Percentiles rank a stretch among this genome's conserved stretches.
These are phyloP conservation scores for Lathyrus oleraceus DNA, from an alignment of 306 rosid genomes.

Conservation along the genomic window DNA sequence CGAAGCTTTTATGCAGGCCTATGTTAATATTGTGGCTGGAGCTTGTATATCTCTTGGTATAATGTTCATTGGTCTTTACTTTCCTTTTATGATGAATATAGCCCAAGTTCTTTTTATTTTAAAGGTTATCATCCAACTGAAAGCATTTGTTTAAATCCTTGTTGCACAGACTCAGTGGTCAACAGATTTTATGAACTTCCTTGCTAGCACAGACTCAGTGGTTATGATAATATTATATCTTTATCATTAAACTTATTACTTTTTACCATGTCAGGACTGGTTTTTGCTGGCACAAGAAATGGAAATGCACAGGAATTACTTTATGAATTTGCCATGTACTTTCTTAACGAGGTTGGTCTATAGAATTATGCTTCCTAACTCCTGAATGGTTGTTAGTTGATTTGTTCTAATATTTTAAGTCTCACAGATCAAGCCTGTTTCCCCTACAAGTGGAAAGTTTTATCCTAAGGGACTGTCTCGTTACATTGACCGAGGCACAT, in stretches of 20 bases:
- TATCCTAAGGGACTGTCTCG: constrained; percentile 86
- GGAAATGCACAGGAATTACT: constrained; percentile 82
- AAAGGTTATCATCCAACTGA: constrained; percentile 14
- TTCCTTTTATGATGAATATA: constrained; percentile 29
- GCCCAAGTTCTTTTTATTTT: constrained; percentile 21
- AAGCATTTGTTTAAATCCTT: constrained; percentile 19
- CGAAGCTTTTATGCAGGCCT: constrained; percentile 90
- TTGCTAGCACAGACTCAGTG: constrained; percentile 24
- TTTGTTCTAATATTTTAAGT: constrained; percentile 24
- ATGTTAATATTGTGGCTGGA: constrained; percentile 90
- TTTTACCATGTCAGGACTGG: constrained; percentile 63
- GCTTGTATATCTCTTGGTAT: constrained; percentile 94
- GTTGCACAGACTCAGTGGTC: constrained; percentile 12
- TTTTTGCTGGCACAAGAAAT: constrained; percentile 90
- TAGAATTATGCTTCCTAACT: constrained; percentile 26
- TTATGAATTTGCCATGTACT: constrained; percentile 76
- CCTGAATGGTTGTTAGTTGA: constrained; percentile 28
- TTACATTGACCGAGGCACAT: constrained; percentile 84
- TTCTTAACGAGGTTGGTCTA: constrained; percentile 79
- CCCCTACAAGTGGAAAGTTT: constrained; percentile 55
- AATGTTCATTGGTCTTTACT: constrained; percentile 33
- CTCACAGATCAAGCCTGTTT: constrained; percentile 79
- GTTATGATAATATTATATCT: constrained; percentile 20
- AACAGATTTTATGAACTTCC: constrained; percentile 18
- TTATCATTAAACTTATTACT: constrained; percentile 32